Evolutionary conservation across 257 asterid species (phyloP).

Genomic region (Eucommia ulmoides): DNA sequence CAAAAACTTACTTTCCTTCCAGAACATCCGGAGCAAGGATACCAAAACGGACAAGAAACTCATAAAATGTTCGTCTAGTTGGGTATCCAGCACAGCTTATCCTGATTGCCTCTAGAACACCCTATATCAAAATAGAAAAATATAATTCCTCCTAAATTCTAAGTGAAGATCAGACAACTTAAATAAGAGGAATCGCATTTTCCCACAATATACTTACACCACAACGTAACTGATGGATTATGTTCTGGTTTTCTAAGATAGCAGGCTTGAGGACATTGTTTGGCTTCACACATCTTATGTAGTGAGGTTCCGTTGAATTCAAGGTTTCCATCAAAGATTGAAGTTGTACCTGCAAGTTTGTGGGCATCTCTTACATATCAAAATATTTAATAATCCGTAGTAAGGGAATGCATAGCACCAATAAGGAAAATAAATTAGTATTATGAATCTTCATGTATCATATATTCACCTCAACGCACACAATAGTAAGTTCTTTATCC

Average conservation of each 20-base stretch:
- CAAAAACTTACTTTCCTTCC: conserved; percentile 46
- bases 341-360: conserved; percentile 75
- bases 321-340: conserved; percentile 97
- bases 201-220: conserved; percentile 63
- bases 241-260: conserved; percentile 77
- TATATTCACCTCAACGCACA: neutral
- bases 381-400: too few relatives aligned
- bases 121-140: conserved; percentile 27
- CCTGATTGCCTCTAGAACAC: conserved; percentile 97
- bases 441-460: neutral
- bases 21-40: conserved; percentile 74
- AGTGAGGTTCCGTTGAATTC: conserved; percentile 91
- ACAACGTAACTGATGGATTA: conserved; percentile 94
- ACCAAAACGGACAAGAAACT: conserved; percentile 97
- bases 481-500: neutral
- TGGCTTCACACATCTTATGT: conserved; percentile 98
- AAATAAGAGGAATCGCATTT: conserved; percentile 11
- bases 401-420: neutral
- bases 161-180: conserved; percentile 4
- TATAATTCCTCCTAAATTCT: too few relatives aligned
- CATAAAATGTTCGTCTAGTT: conserved; percentile 91
- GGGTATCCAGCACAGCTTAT: conserved; percentile 99
- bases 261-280: conserved; percentile 88
- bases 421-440: neutral
- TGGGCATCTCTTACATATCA: conserved; percentile 17